Evolutionary conservation across 2,329 filamentous ascomycete genomes (phyloP), one percentile per base, ranked within the genome.

Genomic region (Aureobasidium mangrovei): DNA sequence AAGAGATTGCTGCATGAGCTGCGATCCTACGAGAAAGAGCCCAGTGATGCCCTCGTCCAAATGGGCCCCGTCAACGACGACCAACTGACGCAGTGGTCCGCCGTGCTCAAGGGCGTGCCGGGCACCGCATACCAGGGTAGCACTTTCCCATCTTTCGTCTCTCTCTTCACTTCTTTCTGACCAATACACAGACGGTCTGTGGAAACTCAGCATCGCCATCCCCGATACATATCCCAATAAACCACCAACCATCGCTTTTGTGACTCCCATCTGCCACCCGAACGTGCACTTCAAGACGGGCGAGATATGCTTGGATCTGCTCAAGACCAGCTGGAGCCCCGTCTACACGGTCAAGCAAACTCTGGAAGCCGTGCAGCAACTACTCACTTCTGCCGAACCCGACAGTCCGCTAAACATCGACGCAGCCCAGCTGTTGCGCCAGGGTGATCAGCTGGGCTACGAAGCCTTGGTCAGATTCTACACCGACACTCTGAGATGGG

Each of bases 241-340:
- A 1, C 85, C 93, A 1, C 93, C 93, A 1, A 78, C 75, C 39
- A 84, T 98, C 60, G 76, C 72, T 56, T 98, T 98, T 74, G 73
- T 77, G n/a, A 98, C 90, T 35, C 82, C 83, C 58, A 82, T 94
- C 60, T 86, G 88, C 64, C 90, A 95, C 73, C 84, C 91, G 45
- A 96, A 96, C 70, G 82, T 86, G 43, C 74, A 79, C 58, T 82
- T 82, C 67, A 73, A 75, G 61, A 90, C 82, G 2, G 93, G 93
- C 62, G 91, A 96, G 71, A 93, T 98, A 66, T 98, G 93, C 69
- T 81, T 97, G 29, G 93, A 96, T 66, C 78, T 97, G 58, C 77
- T 98, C 48, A 82, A 80, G 57, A 75, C 73, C 0, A 79, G 79
- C 18, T 97, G 91, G 91, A 86, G 87, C 56, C 88, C 91, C 1